A percentile compares a stretch with the other conserved stretches of the same genome.
phyloP scores from a whole-genome alignment of 2,329 filamentous ascomycete species.

The Tothia fuscella region DNA sequence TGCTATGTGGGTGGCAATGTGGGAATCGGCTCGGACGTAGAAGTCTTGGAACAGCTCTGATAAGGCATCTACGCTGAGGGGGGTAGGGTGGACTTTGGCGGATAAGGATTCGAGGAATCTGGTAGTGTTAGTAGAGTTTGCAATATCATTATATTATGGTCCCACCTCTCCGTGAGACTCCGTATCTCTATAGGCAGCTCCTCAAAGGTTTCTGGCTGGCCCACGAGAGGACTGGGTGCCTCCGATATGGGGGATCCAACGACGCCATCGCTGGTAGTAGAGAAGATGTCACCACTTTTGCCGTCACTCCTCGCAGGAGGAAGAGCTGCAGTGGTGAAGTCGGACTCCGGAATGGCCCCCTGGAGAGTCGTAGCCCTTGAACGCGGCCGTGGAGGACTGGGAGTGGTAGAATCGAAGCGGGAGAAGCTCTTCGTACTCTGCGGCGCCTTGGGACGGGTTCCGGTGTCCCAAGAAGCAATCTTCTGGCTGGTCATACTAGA shows the following conservation, averaged over 20 bases:
- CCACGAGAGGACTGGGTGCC: slow-evolving; percentile 17
- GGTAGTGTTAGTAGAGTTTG: slow-evolving; percentile 9
- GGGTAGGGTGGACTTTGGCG: slow-evolving; percentile 74
- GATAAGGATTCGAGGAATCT: slow-evolving; percentile 87
- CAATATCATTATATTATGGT: neutral
- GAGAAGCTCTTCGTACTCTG: slow-evolving; percentile 37
- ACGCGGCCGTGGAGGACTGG: slow-evolving; percentile 14
- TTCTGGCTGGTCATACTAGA: slow-evolving; percentile 3
- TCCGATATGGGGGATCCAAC: slow-evolving; percentile 19
- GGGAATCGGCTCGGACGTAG: slow-evolving; percentile 66
- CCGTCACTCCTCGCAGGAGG: neutral
- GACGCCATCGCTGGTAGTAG: slow-evolving; percentile 24
- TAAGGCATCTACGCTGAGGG: slow-evolving; percentile 70
- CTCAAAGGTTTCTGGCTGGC: slow-evolving; percentile 58
- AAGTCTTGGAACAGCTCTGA: slow-evolving; percentile 91
- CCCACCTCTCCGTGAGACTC: slow-evolving; percentile 74
- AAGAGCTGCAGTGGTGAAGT: neutral
- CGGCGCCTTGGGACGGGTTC: slow-evolving; percentile 14
- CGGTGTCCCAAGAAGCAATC: slow-evolving; percentile 4
- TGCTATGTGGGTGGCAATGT: slow-evolving; percentile 79
- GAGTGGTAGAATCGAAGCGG: slow-evolving; percentile 29
- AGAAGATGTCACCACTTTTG: slow-evolving; percentile 26
- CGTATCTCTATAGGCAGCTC: slow-evolving; percentile 90
- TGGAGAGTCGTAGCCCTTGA: slow-evolving; percentile 37
- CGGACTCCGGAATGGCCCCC: slow-evolving; percentile 16